Conservation (phyloP, 805 yeast genomes). For the Candida montana region DNA sequence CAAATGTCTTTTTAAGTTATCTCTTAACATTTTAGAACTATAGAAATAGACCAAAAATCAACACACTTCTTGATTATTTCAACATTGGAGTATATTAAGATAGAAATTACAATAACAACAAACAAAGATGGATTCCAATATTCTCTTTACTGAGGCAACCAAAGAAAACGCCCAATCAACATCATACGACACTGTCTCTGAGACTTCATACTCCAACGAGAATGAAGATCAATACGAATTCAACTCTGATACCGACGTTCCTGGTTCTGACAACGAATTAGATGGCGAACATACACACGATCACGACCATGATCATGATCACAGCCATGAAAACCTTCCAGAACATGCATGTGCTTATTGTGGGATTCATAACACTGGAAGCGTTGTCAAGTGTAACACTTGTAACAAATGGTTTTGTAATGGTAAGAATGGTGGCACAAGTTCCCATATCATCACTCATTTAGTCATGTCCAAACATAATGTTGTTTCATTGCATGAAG, state of each 20-base stretch:
- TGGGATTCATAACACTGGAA: conserved; percentile 57
- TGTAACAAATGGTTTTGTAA: conserved; percentile 92
- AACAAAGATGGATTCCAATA: conserved; percentile 21
- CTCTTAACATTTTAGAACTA: no score
- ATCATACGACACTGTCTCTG: neutral
- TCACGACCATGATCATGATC: conserved; percentile 7
- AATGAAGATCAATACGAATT: conserved; percentile 4
- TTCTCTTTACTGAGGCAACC: conserved; percentile 14
- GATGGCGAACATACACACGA: conserved; percentile 11
- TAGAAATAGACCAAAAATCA: no score
- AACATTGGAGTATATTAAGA: no score
- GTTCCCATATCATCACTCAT: conserved; percentile 84
- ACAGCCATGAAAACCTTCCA: conserved; percentile 20
- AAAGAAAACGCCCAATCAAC: neutral
- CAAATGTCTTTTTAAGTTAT: neutral
- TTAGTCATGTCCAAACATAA: conserved; percentile 77
- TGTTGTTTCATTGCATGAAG: conserved; percentile 66
- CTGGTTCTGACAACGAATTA: conserved; percentile 10
- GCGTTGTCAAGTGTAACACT: conserved; percentile 68
- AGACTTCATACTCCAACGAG: neutral
- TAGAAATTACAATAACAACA: no score
- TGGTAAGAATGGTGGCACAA: conserved; percentile 48
- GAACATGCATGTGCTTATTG: conserved; percentile 62
- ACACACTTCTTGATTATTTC: no score
- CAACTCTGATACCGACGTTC: conserved; percentile 8